Conservation (phyloP, 2,329 filamentous ascomycete species). For the Penicillium sp. region DNA sequence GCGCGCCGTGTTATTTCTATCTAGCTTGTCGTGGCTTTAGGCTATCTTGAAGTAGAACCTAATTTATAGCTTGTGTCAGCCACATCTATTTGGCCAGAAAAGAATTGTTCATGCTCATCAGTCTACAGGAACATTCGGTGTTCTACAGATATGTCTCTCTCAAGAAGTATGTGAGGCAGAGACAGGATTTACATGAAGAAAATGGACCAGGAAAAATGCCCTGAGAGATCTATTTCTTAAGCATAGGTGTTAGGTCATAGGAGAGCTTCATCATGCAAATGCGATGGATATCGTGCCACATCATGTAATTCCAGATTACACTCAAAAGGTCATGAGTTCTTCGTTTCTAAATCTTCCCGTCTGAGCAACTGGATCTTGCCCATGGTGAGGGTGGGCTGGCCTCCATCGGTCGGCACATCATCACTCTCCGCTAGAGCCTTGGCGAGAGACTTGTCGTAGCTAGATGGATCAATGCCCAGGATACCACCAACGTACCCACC, state of each 20-base stretch:
- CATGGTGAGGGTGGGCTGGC: slow-evolving; percentile 38
- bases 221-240: neutral
- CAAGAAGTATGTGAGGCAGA: no score
- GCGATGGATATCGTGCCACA: slow-evolving; percentile 24
- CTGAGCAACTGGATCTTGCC: slow-evolving; percentile 52
- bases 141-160: no score
- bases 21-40: neutral
- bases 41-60: neutral
- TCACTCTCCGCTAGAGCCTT: slow-evolving; percentile 31
- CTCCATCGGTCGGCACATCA: slow-evolving; percentile 27
- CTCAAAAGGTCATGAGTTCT: slow-evolving; percentile 26
- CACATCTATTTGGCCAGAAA: neutral
- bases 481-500: slow-evolving; percentile 72
- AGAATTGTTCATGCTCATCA: neutral
- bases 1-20: neutral
- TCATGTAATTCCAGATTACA: slow-evolving; percentile 11
- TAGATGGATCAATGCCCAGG: slow-evolving; percentile 65
- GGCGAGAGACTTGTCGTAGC: slow-evolving; percentile 54
- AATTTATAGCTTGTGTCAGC: neutral
- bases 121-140: neutral
- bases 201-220: neutral
- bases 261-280: slow-evolving; percentile 13
- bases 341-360: slow-evolving; percentile 46
- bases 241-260: neutral
- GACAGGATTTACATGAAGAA: neutral